A percentile compares a stretch with the other conserved stretches of the same genome.
These are phyloP conservation scores for Tricholoma bakamatsutake DNA, from an alignment of 768 basidiomycete species.

Conservation along the genomic window DNA sequence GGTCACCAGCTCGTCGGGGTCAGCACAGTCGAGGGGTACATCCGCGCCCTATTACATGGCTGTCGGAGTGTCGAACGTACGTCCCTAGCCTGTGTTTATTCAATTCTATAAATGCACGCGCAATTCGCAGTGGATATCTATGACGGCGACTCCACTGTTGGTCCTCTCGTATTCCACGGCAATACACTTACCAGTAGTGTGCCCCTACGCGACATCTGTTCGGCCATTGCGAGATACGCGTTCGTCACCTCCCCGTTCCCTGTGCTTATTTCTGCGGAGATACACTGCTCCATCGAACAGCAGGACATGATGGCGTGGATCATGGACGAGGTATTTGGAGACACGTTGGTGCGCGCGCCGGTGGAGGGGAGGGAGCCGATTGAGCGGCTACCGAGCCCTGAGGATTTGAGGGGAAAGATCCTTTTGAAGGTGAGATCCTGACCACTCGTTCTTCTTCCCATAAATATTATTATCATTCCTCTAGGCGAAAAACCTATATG, in stretches of 20 bases:
- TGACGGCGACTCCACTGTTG: slow-evolving; percentile 64
- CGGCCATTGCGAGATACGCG: slow-evolving; percentile 83
- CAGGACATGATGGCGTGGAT: slow-evolving; percentile 77
- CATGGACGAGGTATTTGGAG: slow-evolving; percentile 50
- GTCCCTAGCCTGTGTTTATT: slow-evolving; percentile 25
- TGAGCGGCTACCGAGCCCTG: slow-evolving; percentile 75
- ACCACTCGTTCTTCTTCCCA: background rate
- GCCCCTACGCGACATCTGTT: slow-evolving; percentile 71
- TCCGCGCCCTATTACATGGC: slow-evolving; percentile 81
- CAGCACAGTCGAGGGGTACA: slow-evolving; percentile 90
- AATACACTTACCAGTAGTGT: slow-evolving; percentile 85
- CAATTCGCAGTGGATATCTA: slow-evolving; percentile 75
- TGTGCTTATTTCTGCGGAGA: slow-evolving; percentile 88
- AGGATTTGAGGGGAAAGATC: slow-evolving; percentile 71
- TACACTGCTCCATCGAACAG: slow-evolving; percentile 75
- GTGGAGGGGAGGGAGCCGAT: slow-evolving; percentile 40
- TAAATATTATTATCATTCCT: background rate
- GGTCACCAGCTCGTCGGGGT: slow-evolving; percentile 84
- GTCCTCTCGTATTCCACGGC: slow-evolving; percentile 86
- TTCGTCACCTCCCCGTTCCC: slow-evolving; percentile 91
- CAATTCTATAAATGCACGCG: background rate
- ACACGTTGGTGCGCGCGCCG: slow-evolving; percentile 32
- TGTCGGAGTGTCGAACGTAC: slow-evolving; percentile 92
- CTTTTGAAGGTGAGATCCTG: slow-evolving; percentile 62
- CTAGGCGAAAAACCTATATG: slow-evolving; percentile 70